Percentiles rank a stretch among this genome's conserved stretches.
These are phyloP conservation scores for Sextonia rubra DNA, from an alignment of 164 flowering plant species.

Conservation along the genomic window DNA sequence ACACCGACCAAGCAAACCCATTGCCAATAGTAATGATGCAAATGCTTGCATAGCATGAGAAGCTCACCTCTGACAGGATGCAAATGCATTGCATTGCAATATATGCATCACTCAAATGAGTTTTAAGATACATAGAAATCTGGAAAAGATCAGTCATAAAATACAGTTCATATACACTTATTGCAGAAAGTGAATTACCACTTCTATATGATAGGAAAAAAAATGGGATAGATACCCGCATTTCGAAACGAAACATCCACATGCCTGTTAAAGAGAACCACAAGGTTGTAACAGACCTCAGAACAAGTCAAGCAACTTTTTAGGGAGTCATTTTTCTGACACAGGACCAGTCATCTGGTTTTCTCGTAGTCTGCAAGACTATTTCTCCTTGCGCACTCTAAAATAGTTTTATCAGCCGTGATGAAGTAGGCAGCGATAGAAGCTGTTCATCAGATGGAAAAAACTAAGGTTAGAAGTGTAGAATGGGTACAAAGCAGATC, in stretches of 20 bases:
- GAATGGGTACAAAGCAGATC: neutral
- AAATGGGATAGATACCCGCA: neutral
- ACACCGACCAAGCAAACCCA: too few species aligned
- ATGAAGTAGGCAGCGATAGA: constrained; percentile 87
- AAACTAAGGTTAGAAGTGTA: neutral
- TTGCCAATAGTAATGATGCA: too few species aligned
- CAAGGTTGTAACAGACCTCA: neutral
- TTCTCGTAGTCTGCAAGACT: constrained; percentile 32
- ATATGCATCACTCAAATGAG: constrained; percentile 10
- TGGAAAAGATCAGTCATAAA: neutral
- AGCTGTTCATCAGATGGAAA: constrained; percentile 44
- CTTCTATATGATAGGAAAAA: neutral
- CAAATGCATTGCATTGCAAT: too few species aligned
- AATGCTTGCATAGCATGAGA: too few species aligned
- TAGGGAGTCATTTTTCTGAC: neutral
- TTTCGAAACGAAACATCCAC: too few species aligned
- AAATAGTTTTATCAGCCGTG: constrained; percentile 83
- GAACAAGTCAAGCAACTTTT: neutral
- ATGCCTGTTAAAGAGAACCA: neutral
- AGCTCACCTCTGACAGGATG: too few species aligned
- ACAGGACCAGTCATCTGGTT: constrained; percentile 14
- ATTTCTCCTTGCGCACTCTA: constrained; percentile 78
- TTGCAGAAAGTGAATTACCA: neutral
- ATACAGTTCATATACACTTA: neutral
- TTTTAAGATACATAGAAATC: neutral